These are phyloP conservation scores for Mycena vulgaris DNA, from an alignment of 768 basidiomycete genomes.

Conservation along the genomic window DNA sequence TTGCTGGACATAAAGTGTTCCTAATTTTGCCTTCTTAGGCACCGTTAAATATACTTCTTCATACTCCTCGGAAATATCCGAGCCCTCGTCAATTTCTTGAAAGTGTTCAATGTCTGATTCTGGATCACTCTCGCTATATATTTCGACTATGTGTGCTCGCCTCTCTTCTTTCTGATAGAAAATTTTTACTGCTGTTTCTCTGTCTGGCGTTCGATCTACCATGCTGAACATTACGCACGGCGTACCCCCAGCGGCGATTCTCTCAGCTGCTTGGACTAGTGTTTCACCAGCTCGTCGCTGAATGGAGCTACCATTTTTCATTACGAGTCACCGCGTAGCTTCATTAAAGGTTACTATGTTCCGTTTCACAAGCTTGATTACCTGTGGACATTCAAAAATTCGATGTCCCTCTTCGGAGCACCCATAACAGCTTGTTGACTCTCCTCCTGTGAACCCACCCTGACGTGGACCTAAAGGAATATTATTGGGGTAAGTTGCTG, in stretches of 20 bases:
- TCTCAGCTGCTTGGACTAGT: background rate
- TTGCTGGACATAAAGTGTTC: background rate
- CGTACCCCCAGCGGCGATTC: too few relatives aligned
- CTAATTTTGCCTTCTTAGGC: background rate
- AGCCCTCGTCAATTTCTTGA: too few relatives aligned
- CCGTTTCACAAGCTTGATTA: background rate
- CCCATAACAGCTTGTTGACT: background rate
- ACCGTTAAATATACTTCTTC: background rate
- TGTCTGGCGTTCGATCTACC: too few relatives aligned
- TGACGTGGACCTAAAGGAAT: background rate
- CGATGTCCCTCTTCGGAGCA: too few relatives aligned
- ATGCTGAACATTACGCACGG: too few relatives aligned
- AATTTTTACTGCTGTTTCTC: too few relatives aligned
- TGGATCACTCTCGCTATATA: background rate
- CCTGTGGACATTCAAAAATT: background rate
- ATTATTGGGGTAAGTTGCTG: slow-evolving; percentile 2
- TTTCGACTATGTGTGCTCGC: background rate
- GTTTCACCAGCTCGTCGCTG: background rate
- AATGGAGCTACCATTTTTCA: background rate
- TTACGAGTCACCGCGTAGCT: background rate
- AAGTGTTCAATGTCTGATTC: too few relatives aligned
- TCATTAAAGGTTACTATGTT: background rate
- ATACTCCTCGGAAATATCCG: background rate
- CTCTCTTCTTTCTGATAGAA: background rate
- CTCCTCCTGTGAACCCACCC: background rate